Percentiles rank a stretch among this genome's conserved stretches.
Evolutionary conservation across 2,329 filamentous ascomycete genomes (phyloP).

Genomic region (Ustilaginoidea virens): DNA sequence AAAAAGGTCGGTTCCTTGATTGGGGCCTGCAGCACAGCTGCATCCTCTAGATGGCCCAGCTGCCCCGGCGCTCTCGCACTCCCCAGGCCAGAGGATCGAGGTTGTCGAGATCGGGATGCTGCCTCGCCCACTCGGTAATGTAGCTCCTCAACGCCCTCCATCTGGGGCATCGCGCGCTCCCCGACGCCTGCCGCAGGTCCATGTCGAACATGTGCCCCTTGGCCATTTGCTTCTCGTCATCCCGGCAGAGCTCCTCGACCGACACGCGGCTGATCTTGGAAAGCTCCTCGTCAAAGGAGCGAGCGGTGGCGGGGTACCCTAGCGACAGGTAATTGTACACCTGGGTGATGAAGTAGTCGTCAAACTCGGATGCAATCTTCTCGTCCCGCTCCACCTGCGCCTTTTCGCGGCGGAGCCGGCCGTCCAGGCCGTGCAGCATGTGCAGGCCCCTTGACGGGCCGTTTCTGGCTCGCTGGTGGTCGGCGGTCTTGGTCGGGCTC

Average conservation of each 20-base stretch:
- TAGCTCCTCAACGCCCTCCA: constrained; percentile 79
- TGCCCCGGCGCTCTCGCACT: constrained; percentile 48
- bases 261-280: constrained; percentile 62
- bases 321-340: constrained; percentile 95
- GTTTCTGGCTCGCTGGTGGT: constrained; percentile 12
- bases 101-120: constrained; percentile 60
- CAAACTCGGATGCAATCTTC: constrained; percentile 51
- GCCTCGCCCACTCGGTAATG: constrained; percentile 76
- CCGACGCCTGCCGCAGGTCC: constrained; percentile 26
- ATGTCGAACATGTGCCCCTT: constrained; percentile 58
- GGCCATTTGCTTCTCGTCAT: constrained; percentile 47
- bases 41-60: constrained; percentile 48
- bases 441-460: constrained; percentile 28
- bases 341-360: constrained; percentile 77
- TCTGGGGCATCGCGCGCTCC: constrained; percentile 43
- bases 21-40: background rate
- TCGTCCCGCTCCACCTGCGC: constrained; percentile 33
- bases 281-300: constrained; percentile 71
- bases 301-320: constrained; percentile 76
- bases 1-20: no score
- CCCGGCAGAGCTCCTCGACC: constrained; percentile 51
- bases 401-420: constrained; percentile 34
- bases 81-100: constrained; percentile 51
- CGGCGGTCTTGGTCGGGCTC: constrained; percentile 10
- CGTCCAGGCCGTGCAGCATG: constrained; percentile 35